Evolutionary conservation across 2,329 filamentous ascomycete species (phyloP), one percentile per base, ranked within the genome.

Genomic region (Scedosporium apiospermum): DNA sequence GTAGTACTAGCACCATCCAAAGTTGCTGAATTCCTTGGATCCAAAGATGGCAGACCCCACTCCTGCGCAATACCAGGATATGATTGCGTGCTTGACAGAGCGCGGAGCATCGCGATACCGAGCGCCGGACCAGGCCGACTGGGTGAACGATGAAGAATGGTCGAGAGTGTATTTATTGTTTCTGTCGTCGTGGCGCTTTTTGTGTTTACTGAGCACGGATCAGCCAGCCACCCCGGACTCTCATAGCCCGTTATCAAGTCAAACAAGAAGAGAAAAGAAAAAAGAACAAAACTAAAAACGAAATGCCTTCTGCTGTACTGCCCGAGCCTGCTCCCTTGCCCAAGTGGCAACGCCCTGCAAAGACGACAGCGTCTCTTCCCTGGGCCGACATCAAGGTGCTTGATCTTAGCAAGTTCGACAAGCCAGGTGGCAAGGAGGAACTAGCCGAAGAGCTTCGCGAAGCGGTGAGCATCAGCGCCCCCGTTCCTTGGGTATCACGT

Each of bases 311-410:
- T 16, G 60, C 63, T 18, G 42, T 62, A 3, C 23, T 49, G 4
- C 23, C 64, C 12, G 61, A 68, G 16, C 46, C 60, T 9, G 62
- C 66, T 5, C 58, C 60, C 7, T 51, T 70, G 55, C 67, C 67
- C 2, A 67, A 62, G 60, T 71, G 71, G 71, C 63, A 71, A 42
- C 66, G 70, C 3, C 71, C 71, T 2, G 61, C 65, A 16, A 70
- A 71, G 60, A 73, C 72, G 0, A 68, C 57, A 3, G 30, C 68
- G 6, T 64, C 69, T 7, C 60, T 71, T 3, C 68, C 65, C 2
- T 85, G 81, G 80, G 77, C 82, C 1, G 80, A 84, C 60, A 76
- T 84, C 4, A 74, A 82, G 9, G 82, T 79, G 2, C 75, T 84
- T 12, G 81, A 84, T 63, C 71, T 83, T 1, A 73, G 74, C 38